Evolutionary conservation across 2,329 filamentous ascomycete species (phyloP).

Genomic region (Neocatenulostroma microsporum): DNA sequence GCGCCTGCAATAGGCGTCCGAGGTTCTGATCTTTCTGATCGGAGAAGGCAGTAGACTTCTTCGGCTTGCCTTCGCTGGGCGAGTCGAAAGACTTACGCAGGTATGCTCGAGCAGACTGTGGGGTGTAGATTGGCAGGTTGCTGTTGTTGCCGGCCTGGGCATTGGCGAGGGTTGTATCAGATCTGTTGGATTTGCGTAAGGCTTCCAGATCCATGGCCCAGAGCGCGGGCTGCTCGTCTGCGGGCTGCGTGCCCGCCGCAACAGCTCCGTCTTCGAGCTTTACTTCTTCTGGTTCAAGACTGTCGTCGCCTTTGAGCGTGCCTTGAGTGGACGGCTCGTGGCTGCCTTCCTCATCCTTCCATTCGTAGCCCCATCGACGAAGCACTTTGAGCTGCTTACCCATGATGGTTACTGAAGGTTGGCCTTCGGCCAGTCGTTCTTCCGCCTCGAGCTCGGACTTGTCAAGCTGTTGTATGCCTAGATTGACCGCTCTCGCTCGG

Average conservation of each 20-base stretch:
- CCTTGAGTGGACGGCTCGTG: no score
- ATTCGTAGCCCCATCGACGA: constrained; percentile 68
- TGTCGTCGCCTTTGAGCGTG: constrained; percentile 2
- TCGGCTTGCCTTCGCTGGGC: constrained; percentile 21
- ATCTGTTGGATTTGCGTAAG: constrained; percentile 40
- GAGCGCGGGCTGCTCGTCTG: constrained; percentile 40
- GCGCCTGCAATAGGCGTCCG: constrained; percentile 58
- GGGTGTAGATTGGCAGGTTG: constrained; percentile 64
- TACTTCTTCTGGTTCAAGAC: constrained; percentile 16
- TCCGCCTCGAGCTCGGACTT: constrained; percentile 57
- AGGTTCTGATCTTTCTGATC: constrained; percentile 63
- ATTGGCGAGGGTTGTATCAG: constrained; percentile 16
- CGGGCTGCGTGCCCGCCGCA: not conserved
- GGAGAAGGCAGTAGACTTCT: constrained; percentile 48
- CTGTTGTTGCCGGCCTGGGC: constrained; percentile 22
- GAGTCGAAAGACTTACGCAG: constrained; percentile 50
- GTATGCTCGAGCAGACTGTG: constrained; percentile 59
- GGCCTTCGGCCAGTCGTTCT: constrained; percentile 65
- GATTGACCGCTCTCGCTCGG: constrained; percentile 63
- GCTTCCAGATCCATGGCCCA: constrained; percentile 54
- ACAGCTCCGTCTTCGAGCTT: constrained; percentile 7
- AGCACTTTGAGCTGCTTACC: constrained; percentile 66
- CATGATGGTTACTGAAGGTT: constrained; percentile 65
- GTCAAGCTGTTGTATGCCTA: constrained; percentile 61
- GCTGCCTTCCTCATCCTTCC: constrained; percentile 31